Evolutionary conservation across 1,139 yeast genomes (phyloP), one percentile per base, ranked within the genome.

Genomic region (Magnusiomyces clavatus): DNA sequence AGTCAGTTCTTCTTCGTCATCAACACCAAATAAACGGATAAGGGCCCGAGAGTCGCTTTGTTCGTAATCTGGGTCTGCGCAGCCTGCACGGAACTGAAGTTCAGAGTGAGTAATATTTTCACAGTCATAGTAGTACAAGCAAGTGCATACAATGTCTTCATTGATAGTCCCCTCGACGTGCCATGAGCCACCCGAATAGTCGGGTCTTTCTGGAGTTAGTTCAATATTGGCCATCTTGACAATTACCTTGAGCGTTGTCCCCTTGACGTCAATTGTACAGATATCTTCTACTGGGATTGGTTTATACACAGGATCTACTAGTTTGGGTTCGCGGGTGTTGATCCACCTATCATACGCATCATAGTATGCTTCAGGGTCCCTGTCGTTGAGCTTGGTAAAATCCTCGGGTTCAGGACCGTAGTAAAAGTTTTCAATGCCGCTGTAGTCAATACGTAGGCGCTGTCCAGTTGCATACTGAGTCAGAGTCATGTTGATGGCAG

Each of bases 101-200:
- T 54, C 61, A 3, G 76, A 70, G 36, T 69, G 71, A 3, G 70
- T 61, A 50, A 74, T 72, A 57, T 74, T 74, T 19, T 70, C 74
- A 14, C 62, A 55, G 54, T 75, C 77, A 55, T 74, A 75, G 58
- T 74, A 74, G 61, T 73, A 74, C 42, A 74, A 59, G 1, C 69
- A 64, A 1, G 77, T 73, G 1, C 76, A 76, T 2, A 74, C 69
- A 47, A 75, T 74, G 56, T 71, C 72, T 59, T 75, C 78, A 54
- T 70, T 70, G 44, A 68, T 64, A 2, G 72, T 65, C 1, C 77
- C 78, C 57, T 75, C 78, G 0, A 74, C 68, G 52, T 75, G 78
- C 78, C 78, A 74, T 2, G 73, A 57, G 0, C 78, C 77, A 5
- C 78, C 78, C 1, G 58, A 50, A 51, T 74, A 75, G 2, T 45